A percentile compares a stretch with the other conserved stretches of the same genome.
These are phyloP conservation scores for Rasamsonia emersonii DNA, from an alignment of 2,329 filamentous ascomycete genomes.

Conservation along the genomic window DNA sequence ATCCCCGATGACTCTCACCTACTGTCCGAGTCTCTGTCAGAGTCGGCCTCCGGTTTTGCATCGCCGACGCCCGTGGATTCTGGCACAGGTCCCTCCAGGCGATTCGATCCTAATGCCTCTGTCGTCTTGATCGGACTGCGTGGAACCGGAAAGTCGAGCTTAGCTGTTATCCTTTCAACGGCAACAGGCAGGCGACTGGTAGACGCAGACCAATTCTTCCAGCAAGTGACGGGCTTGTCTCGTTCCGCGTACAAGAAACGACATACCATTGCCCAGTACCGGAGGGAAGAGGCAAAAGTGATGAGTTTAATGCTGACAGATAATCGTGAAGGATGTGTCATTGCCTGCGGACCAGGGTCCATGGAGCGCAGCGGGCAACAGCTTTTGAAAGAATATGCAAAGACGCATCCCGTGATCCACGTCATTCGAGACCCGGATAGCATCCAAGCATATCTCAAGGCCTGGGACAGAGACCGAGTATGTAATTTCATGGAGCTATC, in stretches of 20 bases:
- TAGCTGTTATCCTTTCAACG: conserved; percentile 66
- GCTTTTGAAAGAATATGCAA: conserved; percentile 53
- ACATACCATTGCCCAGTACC: conserved; percentile 55
- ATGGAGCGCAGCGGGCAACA: conserved; percentile 56
- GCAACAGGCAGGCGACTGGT: conserved; percentile 60
- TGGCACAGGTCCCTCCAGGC: conserved; percentile 19
- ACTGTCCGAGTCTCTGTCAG: no score
- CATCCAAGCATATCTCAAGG: conserved; percentile 54
- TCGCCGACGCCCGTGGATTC: conserved; percentile 19
- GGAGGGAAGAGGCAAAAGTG: conserved; percentile 53
- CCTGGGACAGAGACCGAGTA: conserved; percentile 49
- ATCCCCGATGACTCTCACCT: no score
- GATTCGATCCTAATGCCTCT: conserved; percentile 55
- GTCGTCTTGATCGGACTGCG: conserved; percentile 65
- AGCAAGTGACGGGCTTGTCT: conserved; percentile 53
- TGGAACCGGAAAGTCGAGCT: conserved; percentile 65
- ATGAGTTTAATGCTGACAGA: conserved; percentile 51
- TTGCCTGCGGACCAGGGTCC: conserved; percentile 62
- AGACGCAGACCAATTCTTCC: conserved; percentile 61
- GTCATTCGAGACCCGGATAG: conserved; percentile 57
- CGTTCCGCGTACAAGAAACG: conserved; percentile 55
- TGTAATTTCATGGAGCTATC: conserved; percentile 47
- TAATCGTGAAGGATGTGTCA: conserved; percentile 55
- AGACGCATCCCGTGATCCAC: conserved; percentile 62
- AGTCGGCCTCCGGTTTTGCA: no score